These are phyloP conservation scores for Alternaria triticimaculans DNA, from an alignment of 2,329 filamentous ascomycete genomes.

Conservation along the genomic window DNA sequence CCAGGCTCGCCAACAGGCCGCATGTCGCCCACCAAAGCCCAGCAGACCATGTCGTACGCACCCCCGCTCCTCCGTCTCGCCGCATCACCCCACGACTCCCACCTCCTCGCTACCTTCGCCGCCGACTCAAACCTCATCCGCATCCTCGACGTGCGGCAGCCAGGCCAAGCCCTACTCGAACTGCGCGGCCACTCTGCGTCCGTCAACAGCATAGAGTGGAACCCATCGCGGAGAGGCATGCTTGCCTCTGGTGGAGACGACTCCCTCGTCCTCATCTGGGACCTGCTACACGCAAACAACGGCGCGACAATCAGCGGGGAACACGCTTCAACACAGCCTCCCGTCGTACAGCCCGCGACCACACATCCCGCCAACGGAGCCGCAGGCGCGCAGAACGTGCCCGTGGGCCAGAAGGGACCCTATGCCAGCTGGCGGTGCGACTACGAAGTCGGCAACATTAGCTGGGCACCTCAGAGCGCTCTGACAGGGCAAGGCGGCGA, in stretches of 20 bases:
- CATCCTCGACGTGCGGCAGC: slow-evolving; percentile 94
- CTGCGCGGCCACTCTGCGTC: slow-evolving; percentile 85
- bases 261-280: slow-evolving; percentile 90
- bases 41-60: slow-evolving; percentile 72
- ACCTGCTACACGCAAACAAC: slow-evolving; percentile 75
- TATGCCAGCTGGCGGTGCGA: slow-evolving; percentile 84
- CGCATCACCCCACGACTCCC: slow-evolving; percentile 92
- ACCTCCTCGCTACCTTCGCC: slow-evolving; percentile 96
- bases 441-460: slow-evolving; percentile 84
- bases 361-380: slow-evolving; percentile 38
- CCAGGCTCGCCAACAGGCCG: slow-evolving; percentile 56
- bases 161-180: slow-evolving; percentile 92
- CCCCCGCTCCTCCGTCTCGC: slow-evolving; percentile 78
- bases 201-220: slow-evolving; percentile 97
- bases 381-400: slow-evolving; percentile 44
- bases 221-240: slow-evolving; percentile 81
- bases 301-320: slow-evolving; percentile 57
- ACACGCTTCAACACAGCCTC: slow-evolving; percentile 37
- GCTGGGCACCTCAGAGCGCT: slow-evolving; percentile 78
- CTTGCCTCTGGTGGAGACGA: slow-evolving; percentile 93
- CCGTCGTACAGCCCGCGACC: slow-evolving; percentile 28
- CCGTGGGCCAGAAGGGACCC: slow-evolving; percentile 65
- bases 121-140: slow-evolving; percentile 91
- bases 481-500: slow-evolving; percentile 74
- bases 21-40: slow-evolving; percentile 75